These are phyloP conservation scores for Brassica rapa DNA, from an alignment of 345 rosid species.

Conservation along the genomic window DNA sequence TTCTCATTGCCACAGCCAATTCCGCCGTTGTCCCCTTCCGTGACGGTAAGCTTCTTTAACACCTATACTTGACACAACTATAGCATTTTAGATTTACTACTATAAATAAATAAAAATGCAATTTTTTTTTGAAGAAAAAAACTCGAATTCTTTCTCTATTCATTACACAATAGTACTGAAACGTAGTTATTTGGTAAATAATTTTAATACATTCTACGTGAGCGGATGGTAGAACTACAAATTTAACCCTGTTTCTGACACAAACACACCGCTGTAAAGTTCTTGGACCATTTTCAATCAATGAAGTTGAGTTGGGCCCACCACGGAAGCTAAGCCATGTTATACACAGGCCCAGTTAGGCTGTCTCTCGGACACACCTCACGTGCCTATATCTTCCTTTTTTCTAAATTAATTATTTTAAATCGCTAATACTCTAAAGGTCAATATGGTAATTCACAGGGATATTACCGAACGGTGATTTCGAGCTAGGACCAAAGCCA, in stretches of 20 bases:
- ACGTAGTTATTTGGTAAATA: not conserved
- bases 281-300: slow-evolving; percentile 36
- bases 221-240: not conserved
- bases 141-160: not conserved
- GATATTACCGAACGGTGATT: slow-evolving; percentile 70
- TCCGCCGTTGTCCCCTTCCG: slow-evolving; percentile 31
- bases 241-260: slow-evolving; percentile 12
- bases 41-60: slow-evolving; percentile 24
- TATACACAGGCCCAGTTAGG: slow-evolving; percentile 23
- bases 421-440: not conserved
- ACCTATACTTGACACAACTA: not conserved
- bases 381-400: slow-evolving; percentile 12
- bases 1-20: slow-evolving; percentile 31
- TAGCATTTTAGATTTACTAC: not conserved
- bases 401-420: not conserved
- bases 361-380: slow-evolving; percentile 37
- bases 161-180: not conserved
- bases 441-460: slow-evolving; percentile 45
- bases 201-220: not conserved
- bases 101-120: not conserved
- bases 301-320: slow-evolving; percentile 24
- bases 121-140: not conserved
- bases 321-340: slow-evolving; percentile 22
- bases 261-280: slow-evolving; percentile 13
- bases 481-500: slow-evolving; percentile 71